These are phyloP conservation scores for Picea abies DNA, from an alignment of 83 land plant species.

Conservation along the genomic window DNA sequence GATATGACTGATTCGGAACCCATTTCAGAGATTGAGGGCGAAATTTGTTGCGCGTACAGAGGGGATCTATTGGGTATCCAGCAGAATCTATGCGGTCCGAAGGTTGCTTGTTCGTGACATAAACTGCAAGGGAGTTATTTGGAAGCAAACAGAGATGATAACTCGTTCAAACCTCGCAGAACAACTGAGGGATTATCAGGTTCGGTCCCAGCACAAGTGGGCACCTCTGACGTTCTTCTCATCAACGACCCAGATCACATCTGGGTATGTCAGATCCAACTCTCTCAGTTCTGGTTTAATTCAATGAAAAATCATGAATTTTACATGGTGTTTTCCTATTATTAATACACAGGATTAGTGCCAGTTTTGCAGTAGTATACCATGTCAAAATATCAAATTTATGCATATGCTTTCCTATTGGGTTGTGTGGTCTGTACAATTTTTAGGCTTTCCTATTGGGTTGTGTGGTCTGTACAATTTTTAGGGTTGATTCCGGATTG, in stretches of 20 bases:
- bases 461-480: neutral
- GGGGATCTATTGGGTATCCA: no score
- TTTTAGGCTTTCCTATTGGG: neutral
- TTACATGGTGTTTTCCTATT: neutral
- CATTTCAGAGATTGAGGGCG: no score
- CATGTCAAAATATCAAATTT: neutral
- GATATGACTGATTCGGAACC: no score
- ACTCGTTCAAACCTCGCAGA: constrained; percentile 63
- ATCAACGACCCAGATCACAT: constrained; percentile 30
- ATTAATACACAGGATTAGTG: neutral
- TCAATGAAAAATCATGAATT: neutral
- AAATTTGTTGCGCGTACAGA: no score
- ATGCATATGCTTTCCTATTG: neutral
- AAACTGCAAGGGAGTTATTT: no score
- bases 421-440: neutral
- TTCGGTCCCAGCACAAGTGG: constrained; percentile 58
- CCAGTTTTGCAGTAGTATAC: neutral
- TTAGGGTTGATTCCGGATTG: neutral
- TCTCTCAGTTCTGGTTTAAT: neutral
- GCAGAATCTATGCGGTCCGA: no score
- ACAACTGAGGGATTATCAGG: constrained; percentile 58
- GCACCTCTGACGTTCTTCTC: constrained; percentile 48
- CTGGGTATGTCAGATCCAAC: constrained; percentile 9
- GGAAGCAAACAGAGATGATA: constrained; percentile 37
- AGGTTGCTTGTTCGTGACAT: no score